Base-by-base conservation (phyloP, 176 grass and related monocot species). In the barley (Hordeum vulgare) region DNA sequence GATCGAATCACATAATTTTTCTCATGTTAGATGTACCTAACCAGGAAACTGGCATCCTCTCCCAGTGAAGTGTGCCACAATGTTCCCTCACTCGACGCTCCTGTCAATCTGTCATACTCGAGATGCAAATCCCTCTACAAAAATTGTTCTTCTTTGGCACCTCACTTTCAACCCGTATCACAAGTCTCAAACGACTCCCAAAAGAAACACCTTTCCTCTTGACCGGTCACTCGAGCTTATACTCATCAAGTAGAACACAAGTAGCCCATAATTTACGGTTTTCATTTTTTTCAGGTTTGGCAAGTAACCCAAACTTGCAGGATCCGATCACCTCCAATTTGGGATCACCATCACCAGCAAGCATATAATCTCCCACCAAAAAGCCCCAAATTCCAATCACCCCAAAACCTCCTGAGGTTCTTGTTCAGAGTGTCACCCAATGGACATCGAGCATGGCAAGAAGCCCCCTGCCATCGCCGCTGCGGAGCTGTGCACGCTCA, bases 371-470 rank as follows among this genome's bases (percentile, higher is more conserved):
- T 81, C 6, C 33, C 0, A 35, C 60, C 47, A 47, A 63, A 37
- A 66, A 5, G 4, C 10, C 31, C n/a, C 39, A 7, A 15, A 14
- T 73, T 42, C 36, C 18, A 47, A 12, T 45, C 69, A 59, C 25
- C 33, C 61, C 80, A 70, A 8, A 3, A 14, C 70, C 18, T 14
- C 13, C 58, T 4, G 33, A 18, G 35, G 21, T 42, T 33, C 51
- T 65, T 15, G 62, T 45, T 40, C 78, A 7, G 1, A 42, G 14
- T 27, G 14, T 27, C 27, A 35, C 8, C 36, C 66, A 57, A 93
- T 95, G 93, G 89, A 80, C 28, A 31, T 82, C 58, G 91, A 93
- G 83, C 66, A 74, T 18, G 73, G 66, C 37, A 89, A 88, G 67
- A 83, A 69, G 27, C 24, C 37, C 8, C 75, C 81, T 39, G 72